A percentile compares a stretch with the other conserved stretches of the same genome.
phyloP scores from a whole-genome alignment of 1,139 yeast genomes.

The Geotrichum australiense region DNA sequence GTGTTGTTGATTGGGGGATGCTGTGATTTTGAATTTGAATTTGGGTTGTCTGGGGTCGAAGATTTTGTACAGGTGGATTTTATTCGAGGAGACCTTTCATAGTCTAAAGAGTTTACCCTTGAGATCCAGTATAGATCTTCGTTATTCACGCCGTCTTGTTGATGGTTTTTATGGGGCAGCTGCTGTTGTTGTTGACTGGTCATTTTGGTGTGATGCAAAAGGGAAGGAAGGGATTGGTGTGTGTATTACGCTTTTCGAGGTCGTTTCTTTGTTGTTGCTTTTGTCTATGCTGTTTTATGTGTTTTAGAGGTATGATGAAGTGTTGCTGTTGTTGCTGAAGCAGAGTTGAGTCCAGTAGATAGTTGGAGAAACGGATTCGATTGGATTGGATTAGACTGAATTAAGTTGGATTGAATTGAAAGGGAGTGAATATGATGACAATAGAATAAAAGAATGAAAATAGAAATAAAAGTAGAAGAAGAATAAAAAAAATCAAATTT shows the following conservation, averaged over 20 bases:
- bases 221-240: neutral
- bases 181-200: too few species aligned
- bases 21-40: constrained; percentile 23
- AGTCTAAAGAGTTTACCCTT: constrained; percentile 12
- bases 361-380: neutral
- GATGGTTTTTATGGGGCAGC: neutral
- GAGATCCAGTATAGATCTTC: constrained; percentile 18
- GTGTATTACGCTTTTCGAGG: neutral
- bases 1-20: constrained; percentile 27
- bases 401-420: neutral
- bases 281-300: too few species aligned
- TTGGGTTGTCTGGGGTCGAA: constrained; percentile 1
- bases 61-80: constrained; percentile 4
- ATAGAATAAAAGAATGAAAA: neutral
- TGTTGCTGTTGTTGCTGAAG: neutral
- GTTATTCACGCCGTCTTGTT: constrained; percentile 7
- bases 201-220: neutral
- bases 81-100: constrained; percentile 1
- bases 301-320: too few species aligned
- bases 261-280: too few species aligned
- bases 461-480: neutral
- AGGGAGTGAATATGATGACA: neutral
- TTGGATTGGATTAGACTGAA: neutral
- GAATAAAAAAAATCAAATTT: neutral
- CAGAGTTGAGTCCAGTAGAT: neutral